Percentiles rank a stretch among this genome's conserved stretches.
These are phyloP conservation scores for Mucor irregularis DNA, from an alignment of 371 early-diverging fungal genomes.

Conservation along the genomic window DNA sequence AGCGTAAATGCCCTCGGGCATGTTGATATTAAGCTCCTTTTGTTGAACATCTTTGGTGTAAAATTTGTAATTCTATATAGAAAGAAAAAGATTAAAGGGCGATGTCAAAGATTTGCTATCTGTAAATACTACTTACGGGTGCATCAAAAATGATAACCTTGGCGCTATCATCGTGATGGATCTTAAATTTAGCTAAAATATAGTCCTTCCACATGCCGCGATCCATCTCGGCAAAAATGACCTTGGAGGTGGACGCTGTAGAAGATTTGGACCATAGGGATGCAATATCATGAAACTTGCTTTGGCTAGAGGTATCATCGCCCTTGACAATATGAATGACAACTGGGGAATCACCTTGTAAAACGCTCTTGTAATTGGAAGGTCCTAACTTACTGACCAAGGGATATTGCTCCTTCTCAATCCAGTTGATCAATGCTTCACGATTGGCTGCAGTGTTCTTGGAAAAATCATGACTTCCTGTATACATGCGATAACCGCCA, in stretches of 20 bases:
- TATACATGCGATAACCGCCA: constrained; percentile 23
- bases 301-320: constrained; percentile 11
- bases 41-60: constrained; percentile 5
- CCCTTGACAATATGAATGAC: constrained; percentile 28
- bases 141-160: constrained; percentile 21
- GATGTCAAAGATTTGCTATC: too few species aligned
- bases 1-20: constrained; percentile 12
- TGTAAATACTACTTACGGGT: constrained; percentile 21
- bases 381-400: constrained; percentile 34
- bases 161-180: not conserved
- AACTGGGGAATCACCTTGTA: constrained; percentile 29
- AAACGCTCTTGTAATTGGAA: constrained; percentile 33
- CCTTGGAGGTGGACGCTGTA: constrained; percentile 3
- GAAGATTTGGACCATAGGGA: constrained; percentile 7
- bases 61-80: constrained; percentile 8
- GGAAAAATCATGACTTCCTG: constrained; percentile 22
- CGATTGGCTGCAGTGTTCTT: constrained; percentile 21
- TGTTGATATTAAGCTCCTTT: constrained; percentile 1
- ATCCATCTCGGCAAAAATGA: constrained; percentile 27
- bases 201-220: constrained; percentile 22
- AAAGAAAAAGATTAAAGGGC: too few species aligned
- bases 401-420: constrained; percentile 42
- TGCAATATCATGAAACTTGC: constrained; percentile 27
- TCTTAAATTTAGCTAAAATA: constrained; percentile 9
- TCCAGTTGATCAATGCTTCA: constrained; percentile 30